These are phyloP conservation scores for Metschnikowia koreensis DNA, from an alignment of 805 yeast genomes.

Conservation along the genomic window DNA sequence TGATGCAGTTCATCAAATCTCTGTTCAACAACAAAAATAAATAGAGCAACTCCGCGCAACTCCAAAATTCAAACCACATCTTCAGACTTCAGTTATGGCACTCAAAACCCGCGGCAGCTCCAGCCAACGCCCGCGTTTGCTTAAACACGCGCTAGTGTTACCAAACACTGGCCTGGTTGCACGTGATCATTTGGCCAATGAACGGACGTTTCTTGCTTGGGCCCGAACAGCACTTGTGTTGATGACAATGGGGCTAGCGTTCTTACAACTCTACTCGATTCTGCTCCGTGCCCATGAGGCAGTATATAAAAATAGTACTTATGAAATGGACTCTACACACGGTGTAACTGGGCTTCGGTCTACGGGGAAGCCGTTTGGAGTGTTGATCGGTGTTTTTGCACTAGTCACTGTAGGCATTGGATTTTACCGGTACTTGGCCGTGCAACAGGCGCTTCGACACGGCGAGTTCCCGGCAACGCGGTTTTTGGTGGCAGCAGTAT, in stretches of 20 bases:
- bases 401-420: constrained; percentile 8
- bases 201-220: constrained; percentile 66
- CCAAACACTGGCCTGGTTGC: constrained; percentile 36
- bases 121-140: not conserved
- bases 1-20: no score
- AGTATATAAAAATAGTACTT: not conserved
- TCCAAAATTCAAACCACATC: no score
- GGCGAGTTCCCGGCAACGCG: constrained; percentile 15
- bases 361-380: constrained; percentile 14
- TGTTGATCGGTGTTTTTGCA: constrained; percentile 11
- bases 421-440: constrained; percentile 10
- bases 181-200: constrained; percentile 54
- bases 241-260: constrained; percentile 59
- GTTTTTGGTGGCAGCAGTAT: constrained; percentile 8
- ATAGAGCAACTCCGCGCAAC: no score
- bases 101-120: no score
- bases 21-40: no score
- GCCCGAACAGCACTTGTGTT: constrained; percentile 57
- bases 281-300: constrained; percentile 19
- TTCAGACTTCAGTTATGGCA: no score
- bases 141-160: constrained; percentile 13
- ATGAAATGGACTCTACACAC: not conserved
- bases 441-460: constrained; percentile 11
- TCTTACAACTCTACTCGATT: constrained; percentile 54
- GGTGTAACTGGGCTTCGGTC: not conserved